A percentile compares a stretch with the other conserved stretches of the same genome.
Evolutionary conservation across 2,329 filamentous ascomycete genomes (phyloP).

Genomic region (Hypoxylon rubiginosum): DNA sequence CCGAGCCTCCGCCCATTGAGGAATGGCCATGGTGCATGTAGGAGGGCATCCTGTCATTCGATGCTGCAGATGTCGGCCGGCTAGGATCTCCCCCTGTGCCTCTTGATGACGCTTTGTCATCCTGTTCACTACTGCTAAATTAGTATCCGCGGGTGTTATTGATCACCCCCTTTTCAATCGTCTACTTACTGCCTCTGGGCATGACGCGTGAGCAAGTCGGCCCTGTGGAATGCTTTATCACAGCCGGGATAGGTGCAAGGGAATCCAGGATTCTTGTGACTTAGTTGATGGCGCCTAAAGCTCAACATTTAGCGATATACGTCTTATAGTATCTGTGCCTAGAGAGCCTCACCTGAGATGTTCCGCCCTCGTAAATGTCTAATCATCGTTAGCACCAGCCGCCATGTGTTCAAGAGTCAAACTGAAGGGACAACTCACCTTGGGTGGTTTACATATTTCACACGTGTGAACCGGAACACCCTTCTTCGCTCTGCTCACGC

Average conservation of each 20-base stretch:
- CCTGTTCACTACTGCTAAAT: slow-evolving; percentile 58
- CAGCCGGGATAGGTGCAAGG: slow-evolving; percentile 67
- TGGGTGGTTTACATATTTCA: slow-evolving; percentile 64
- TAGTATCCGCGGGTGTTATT: slow-evolving; percentile 10
- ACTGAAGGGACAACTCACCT: slow-evolving; percentile 56
- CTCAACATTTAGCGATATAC: slow-evolving; percentile 45
- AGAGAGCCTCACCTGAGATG: slow-evolving; percentile 65
- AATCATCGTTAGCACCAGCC: slow-evolving; percentile 40
- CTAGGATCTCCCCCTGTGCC: slow-evolving; percentile 45
- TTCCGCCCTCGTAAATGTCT: slow-evolving; percentile 74
- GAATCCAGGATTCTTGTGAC: slow-evolving; percentile 67
- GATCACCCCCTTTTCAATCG: background rate
- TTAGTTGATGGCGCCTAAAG: slow-evolving; percentile 70
- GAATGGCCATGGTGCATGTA: slow-evolving; percentile 35
- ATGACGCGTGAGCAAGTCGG: slow-evolving; percentile 72
- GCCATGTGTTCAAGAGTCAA: slow-evolving; percentile 3
- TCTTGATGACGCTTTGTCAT: slow-evolving; percentile 55
- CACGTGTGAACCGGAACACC: slow-evolving; percentile 70
- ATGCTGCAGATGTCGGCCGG: slow-evolving; percentile 47
- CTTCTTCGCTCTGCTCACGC: slow-evolving; percentile 71
- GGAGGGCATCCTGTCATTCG: slow-evolving; percentile 39
- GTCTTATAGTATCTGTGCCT: slow-evolving; percentile 16
- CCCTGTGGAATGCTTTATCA: slow-evolving; percentile 69
- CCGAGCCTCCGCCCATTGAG: slow-evolving; percentile 26
- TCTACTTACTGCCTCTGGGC: slow-evolving; percentile 63